Conservation (phyloP, 2,329 filamentous ascomycete genomes). For the Dichotomopilus funicola region DNA sequence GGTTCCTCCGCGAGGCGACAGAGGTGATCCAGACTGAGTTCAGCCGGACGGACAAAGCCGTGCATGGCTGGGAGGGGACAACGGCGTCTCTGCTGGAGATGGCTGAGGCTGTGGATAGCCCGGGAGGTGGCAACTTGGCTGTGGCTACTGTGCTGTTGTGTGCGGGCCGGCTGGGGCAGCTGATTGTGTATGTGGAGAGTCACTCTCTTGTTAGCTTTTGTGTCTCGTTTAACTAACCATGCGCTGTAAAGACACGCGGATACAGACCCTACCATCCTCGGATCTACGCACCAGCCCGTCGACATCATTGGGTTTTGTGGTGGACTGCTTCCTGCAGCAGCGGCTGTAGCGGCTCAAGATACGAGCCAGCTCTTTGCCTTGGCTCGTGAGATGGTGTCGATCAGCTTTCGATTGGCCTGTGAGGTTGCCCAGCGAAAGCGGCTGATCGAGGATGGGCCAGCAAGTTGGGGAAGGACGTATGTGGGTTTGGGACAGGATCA, state of each 20-base stretch:
- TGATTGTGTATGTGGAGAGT: not conserved
- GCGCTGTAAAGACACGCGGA: not conserved
- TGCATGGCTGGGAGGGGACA: not conserved
- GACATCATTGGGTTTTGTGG: constrained; percentile 1
- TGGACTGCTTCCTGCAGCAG: not conserved
- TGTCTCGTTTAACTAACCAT: not conserved
- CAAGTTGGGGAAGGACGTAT: not conserved
- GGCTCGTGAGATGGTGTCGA: not conserved
- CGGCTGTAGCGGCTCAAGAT: not conserved
- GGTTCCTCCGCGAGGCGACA: not conserved
- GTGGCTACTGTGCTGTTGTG: not conserved
- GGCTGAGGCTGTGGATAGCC: not conserved
- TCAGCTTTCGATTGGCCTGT: not conserved
- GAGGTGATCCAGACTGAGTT: not conserved
- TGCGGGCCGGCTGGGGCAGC: not conserved
- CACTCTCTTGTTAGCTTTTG: not conserved
- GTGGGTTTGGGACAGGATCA: not conserved
- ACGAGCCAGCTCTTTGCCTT: not conserved
- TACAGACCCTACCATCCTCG: not conserved
- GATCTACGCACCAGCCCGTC: not conserved
- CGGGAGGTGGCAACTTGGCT: not conserved
- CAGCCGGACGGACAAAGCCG: not conserved
- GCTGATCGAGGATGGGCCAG: not conserved
- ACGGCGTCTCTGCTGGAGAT: not conserved
- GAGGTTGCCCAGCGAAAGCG: not conserved